Evolutionary conservation across 2,329 filamentous ascomycete genomes (phyloP).

Genomic region (Phaeoacremonium minimum): DNA sequence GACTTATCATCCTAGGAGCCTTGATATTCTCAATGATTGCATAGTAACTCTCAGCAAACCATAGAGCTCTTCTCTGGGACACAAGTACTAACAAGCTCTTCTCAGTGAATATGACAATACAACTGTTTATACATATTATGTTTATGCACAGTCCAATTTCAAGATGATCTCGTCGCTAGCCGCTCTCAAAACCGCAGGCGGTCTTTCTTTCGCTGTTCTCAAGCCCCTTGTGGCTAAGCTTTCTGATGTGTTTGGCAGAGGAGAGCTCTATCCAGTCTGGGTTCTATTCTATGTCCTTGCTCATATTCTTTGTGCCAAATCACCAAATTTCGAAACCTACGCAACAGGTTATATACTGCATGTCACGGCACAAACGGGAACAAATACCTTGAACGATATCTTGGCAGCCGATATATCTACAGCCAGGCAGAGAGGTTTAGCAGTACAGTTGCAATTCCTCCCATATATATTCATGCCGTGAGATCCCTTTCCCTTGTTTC

Average conservation of each 20-base stretch:
- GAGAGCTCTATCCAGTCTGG: conserved; percentile 55
- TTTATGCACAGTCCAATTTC: conserved; percentile 24
- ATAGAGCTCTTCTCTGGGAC: too few species aligned
- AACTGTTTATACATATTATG: conserved; percentile 19
- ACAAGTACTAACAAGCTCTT: too few species aligned
- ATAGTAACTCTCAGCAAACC: not conserved
- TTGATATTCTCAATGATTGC: not conserved
- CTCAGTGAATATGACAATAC: conserved; percentile 19
- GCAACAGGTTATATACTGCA: conserved; percentile 54
- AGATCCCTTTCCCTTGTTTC: not conserved
- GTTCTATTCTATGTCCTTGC: conserved; percentile 50
- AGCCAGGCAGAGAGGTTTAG: conserved; percentile 43
- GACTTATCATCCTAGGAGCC: not conserved
- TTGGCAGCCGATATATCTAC: conserved; percentile 58
- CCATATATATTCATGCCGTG: not conserved
- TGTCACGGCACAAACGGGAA: conserved; percentile 51
- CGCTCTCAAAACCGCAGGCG: conserved; percentile 21
- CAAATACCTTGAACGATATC: conserved; percentile 58
- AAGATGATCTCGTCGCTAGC: conserved; percentile 19
- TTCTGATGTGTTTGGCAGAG: conserved; percentile 57
- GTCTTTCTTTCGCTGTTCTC: conserved; percentile 42
- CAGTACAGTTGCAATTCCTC: conserved; percentile 34
- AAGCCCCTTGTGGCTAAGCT: conserved; percentile 60
- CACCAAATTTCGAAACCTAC: conserved; percentile 42
- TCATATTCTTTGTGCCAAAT: conserved; percentile 49